A percentile compares a stretch with the other conserved stretches of the same genome.
These are phyloP conservation scores for Gomphus bonarii DNA, from an alignment of 1,284 basidiomycete genomes.

Conservation along the genomic window DNA sequence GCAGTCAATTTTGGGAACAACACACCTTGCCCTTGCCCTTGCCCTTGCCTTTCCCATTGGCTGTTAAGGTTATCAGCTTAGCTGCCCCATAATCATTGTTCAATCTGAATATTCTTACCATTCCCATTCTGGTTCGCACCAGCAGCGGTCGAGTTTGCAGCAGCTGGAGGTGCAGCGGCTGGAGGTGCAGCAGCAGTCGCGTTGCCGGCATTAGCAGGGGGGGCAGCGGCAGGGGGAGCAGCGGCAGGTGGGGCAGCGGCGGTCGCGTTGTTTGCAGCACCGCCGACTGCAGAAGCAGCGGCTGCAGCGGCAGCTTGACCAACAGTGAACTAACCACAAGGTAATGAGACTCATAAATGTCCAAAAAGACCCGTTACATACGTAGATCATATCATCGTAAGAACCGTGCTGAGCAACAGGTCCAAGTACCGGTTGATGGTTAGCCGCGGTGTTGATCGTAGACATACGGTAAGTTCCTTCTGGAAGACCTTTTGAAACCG, in stretches of 20 bases:
- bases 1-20: slow-evolving; percentile 6
- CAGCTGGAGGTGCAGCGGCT: background rate
- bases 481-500: slow-evolving; percentile 41
- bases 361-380: slow-evolving; percentile 12
- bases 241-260: background rate
- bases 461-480: slow-evolving; percentile 45
- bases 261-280: background rate
- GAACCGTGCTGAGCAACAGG: slow-evolving; percentile 42
- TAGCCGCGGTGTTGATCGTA: slow-evolving; percentile 41
- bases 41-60: background rate
- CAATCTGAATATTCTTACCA: slow-evolving; percentile 31
- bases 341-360: background rate
- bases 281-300: background rate
- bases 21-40: background rate
- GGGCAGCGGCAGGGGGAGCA: background rate
- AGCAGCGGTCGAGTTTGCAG: background rate
- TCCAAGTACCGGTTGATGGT: slow-evolving; percentile 44
- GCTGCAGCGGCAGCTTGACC: background rate
- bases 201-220: background rate
- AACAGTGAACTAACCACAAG: slow-evolving; percentile 8
- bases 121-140: background rate
- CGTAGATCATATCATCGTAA: slow-evolving; percentile 41
- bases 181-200: background rate
- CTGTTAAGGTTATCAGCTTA: background rate
- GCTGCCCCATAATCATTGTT: slow-evolving; percentile 26